Evolutionary conservation across 208 protist genomes (phyloP).

Genomic region (Crithidia brevicula): DNA sequence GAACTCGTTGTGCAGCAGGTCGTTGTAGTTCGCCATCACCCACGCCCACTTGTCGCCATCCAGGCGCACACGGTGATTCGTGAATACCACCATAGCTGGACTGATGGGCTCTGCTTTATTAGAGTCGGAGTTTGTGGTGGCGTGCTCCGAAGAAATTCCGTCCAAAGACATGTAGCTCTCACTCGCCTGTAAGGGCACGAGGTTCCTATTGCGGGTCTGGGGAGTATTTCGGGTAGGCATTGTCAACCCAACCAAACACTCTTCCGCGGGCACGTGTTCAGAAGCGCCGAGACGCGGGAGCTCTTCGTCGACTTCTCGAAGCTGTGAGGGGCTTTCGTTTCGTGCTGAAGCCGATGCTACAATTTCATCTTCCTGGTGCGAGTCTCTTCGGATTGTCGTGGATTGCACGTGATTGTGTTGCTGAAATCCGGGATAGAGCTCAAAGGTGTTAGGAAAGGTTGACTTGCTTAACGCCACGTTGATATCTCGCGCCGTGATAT

Average conservation of each 20-base stretch:
- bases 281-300: neutral
- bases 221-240: neutral
- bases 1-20: slow-evolving; percentile 41
- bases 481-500: slow-evolving; percentile 3
- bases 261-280: neutral
- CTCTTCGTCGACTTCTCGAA: neutral
- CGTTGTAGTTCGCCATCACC: slow-evolving; percentile 30
- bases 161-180: slow-evolving; percentile 15
- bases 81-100: neutral
- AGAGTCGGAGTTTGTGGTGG: neutral
- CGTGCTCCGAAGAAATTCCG: slow-evolving; percentile 4
- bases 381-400: neutral
- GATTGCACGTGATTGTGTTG: neutral
- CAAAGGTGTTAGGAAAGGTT: slow-evolving; percentile 30
- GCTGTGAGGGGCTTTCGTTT: neutral
- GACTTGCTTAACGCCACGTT: slow-evolving; percentile 14
- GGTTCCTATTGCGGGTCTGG: neutral
- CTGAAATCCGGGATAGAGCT: slow-evolving; percentile 21
- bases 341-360: neutral
- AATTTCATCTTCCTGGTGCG: neutral
- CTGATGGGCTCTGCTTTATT: neutral
- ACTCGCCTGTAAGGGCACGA: neutral
- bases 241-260: neutral
- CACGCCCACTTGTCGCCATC: slow-evolving; percentile 50
- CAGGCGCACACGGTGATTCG: slow-evolving; percentile 42